phyloP scores from a whole-genome alignment of 2,329 filamentous ascomycete species.

The Neurospora sp. region DNA sequence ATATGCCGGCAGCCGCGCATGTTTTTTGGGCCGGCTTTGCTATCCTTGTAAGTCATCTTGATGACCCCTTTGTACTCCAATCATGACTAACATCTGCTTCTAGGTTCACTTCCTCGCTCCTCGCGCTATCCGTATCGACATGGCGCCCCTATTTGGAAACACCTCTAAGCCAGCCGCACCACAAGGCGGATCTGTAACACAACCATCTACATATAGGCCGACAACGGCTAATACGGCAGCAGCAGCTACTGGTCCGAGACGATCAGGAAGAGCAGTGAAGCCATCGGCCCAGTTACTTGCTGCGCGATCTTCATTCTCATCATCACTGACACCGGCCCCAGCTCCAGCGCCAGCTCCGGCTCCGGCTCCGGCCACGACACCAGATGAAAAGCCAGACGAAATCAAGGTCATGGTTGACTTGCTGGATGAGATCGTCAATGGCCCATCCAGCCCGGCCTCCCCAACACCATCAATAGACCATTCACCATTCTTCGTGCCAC shows the following conservation, averaged over 20 bases:
- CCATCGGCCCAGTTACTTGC: background rate
- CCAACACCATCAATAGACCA: slow-evolving; percentile 24
- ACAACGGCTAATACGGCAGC: background rate
- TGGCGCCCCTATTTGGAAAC: slow-evolving; percentile 41
- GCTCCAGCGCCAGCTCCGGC: background rate
- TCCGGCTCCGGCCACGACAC: background rate
- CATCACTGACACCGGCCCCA: background rate
- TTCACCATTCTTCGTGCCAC: slow-evolving; percentile 14
- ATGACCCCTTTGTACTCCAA: background rate
- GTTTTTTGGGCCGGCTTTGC: slow-evolving; percentile 42
- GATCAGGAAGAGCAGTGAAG: slow-evolving; percentile 4
- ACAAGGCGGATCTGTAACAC: background rate
- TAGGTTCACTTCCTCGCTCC: slow-evolving; percentile 37
- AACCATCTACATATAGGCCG: background rate
- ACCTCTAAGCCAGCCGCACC: slow-evolving; percentile 11
- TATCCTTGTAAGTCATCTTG: slow-evolving; percentile 37
- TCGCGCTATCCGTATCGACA: slow-evolving; percentile 44
- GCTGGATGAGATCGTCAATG: slow-evolving; percentile 34
- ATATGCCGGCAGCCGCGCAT: slow-evolving; percentile 44
- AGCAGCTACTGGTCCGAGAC: background rate
- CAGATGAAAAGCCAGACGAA: slow-evolving; percentile 18
- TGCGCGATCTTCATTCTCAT: background rate
- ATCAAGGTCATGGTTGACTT: slow-evolving; percentile 36
- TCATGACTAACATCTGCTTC: slow-evolving; percentile 14
- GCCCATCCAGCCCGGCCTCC: slow-evolving; percentile 16